Conservation (phyloP, 768 basidiomycete species). For the Suillus plorans region DNA sequence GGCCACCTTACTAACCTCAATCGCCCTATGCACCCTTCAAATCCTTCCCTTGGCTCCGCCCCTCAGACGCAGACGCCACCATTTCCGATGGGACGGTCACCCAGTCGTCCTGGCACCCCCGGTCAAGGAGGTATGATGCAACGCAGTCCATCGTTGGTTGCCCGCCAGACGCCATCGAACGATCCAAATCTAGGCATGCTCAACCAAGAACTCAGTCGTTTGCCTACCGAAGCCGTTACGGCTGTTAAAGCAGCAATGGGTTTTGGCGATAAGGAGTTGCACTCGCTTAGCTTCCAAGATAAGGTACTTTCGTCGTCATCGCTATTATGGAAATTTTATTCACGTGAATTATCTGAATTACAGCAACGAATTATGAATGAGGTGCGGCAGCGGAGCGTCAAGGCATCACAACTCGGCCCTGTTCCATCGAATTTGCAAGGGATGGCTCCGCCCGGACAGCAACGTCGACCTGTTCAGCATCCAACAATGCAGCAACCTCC, state of each 20-base stretch:
- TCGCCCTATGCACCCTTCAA: conserved; percentile 51
- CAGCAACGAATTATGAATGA: not conserved
- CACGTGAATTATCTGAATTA: conserved; percentile 14
- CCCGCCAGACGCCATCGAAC: conserved; percentile 43
- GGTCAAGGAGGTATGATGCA: conserved; percentile 45
- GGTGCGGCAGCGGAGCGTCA: conserved; percentile 22
- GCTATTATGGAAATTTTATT: conserved; percentile 4
- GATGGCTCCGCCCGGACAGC: conserved; percentile 47
- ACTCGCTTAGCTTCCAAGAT: conserved; percentile 46
- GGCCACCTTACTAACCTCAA: conserved; percentile 49
- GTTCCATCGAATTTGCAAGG: conserved; percentile 27
- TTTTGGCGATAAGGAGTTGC: conserved; percentile 45
- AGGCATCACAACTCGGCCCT: conserved; percentile 22
- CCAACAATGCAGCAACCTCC: conserved; percentile 32
- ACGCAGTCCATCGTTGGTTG: conserved; percentile 56
- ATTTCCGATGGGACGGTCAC: conserved; percentile 51
- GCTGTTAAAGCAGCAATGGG: conserved; percentile 44
- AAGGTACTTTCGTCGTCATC: conserved; percentile 45
- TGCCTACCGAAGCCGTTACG: conserved; percentile 37
- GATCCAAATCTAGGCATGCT: conserved; percentile 23
- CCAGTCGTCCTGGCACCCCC: conserved; percentile 60
- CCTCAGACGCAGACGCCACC: conserved; percentile 39
- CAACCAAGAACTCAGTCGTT: conserved; percentile 41
- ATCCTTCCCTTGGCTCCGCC: conserved; percentile 37
- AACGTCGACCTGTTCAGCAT: conserved; percentile 16